Conservation (phyloP, 495 filamentous ascomycete genomes). For the Tetracladium setigerum region DNA sequence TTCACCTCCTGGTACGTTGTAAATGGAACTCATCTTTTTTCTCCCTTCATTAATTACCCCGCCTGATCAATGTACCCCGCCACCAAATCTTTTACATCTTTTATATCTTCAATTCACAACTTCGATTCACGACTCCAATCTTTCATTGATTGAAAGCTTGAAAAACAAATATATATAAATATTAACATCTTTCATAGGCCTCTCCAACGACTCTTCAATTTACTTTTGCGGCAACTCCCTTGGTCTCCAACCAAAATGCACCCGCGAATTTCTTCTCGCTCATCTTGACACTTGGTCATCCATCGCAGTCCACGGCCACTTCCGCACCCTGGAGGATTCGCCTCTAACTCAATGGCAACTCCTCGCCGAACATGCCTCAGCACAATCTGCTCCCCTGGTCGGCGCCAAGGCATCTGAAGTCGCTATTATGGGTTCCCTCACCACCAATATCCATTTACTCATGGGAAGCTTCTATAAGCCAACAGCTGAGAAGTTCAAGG, state of each 20-base stretch:
- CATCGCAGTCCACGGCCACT: conserved; percentile 88
- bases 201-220: conserved; percentile 42
- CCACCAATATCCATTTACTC: conserved; percentile 81
- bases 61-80: no score
- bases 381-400: conserved; percentile 65
- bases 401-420: conserved; percentile 74
- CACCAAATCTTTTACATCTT: no score
- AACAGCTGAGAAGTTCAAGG: conserved; percentile 63
- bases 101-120: no score
- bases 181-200: no score
- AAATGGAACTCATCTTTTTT: not conserved
- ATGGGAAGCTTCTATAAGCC: conserved; percentile 91
- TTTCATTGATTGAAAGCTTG: not conserved
- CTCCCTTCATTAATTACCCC: not conserved
- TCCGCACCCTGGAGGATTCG: conserved; percentile 67
- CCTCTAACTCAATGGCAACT: conserved; percentile 32
- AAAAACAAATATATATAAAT: not conserved
- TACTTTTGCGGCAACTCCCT: conserved; percentile 96
- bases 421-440: conserved; percentile 87
- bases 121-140: no score
- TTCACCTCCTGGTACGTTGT: conserved; percentile 16
- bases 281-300: conserved; percentile 84
- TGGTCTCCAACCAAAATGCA: conserved; percentile 76
- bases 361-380: conserved; percentile 45
- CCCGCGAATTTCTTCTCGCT: conserved; percentile 57